Evolutionary conservation across 2,329 filamentous ascomycete genomes (phyloP), one percentile per base, ranked within the genome.

Genomic region (Chrysosporium keratinophilum): DNA sequence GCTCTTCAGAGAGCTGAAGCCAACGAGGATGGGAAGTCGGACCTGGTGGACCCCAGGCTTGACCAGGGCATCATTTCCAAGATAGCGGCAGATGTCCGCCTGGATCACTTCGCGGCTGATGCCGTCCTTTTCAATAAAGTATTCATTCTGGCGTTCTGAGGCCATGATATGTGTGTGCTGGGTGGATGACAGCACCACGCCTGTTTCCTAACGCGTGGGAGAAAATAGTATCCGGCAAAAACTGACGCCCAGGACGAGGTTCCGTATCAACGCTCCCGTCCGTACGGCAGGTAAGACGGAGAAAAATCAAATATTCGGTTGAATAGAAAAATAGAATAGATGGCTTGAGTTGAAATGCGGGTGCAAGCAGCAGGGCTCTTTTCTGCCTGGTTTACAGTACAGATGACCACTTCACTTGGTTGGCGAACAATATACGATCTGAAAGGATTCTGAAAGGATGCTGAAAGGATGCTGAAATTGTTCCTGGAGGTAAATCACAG

Each of bases 21-120:
- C 43, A 12, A 2, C 19, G n/a, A 52, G 31, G 55, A 60, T 49
- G 61, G 58, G 53, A 63, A 60, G 61, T 62, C 67, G 62, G 78
- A 88, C 84, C 78, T 86, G 81, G 70, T 86, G 84, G 62, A 79
- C 81, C 64, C 83, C 84, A 56, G 85, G 85, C 65, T 83, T 83
- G 66, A 88, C 85, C 64, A 87, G 78, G 61, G 86, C 86, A 75
- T 90, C 86, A 69, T 88, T 88, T 65, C 86, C 86, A 62, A 90
- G 78, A 68, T 88, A 90, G 66, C 85, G 84, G 74, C 86, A 89
- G 61, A 90, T 88, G 68, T 90, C 86, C 67, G 85, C 83, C 59
- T 87, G 87, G 71, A 90, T 88, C 64, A 90, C 86, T 70, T 90
- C 85, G 63, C 85, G 82, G 68, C 87, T 85, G 70, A 90, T 90